Percentiles rank a stretch among this genome's conserved stretches.
Conservation (phyloP, 495 filamentous ascomycete species). For the Hyaloscypha hepaticicola region DNA sequence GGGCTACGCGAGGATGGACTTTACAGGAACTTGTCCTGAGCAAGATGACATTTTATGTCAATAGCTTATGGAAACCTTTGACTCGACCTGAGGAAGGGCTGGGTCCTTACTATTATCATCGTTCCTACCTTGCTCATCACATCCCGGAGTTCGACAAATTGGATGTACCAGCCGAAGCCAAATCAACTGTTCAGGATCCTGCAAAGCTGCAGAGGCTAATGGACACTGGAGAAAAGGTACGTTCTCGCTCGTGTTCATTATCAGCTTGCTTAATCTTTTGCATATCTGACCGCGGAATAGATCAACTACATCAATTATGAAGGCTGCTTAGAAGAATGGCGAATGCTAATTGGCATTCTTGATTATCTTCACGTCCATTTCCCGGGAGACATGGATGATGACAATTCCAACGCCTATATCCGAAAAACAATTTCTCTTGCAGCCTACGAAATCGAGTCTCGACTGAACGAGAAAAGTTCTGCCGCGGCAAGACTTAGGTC, state of each 20-base stretch:
- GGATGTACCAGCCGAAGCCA: slow-evolving; percentile 6
- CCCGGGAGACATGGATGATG: slow-evolving; percentile 33
- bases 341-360: slow-evolving; percentile 36
- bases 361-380: slow-evolving; percentile 33
- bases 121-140: slow-evolving; percentile 39
- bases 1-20: slow-evolving; percentile 47
- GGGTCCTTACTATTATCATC: slow-evolving; percentile 42
- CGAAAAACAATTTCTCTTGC: slow-evolving; percentile 35
- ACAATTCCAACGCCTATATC: slow-evolving; percentile 36
- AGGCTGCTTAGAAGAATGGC: slow-evolving; percentile 23
- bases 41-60: slow-evolving; percentile 46
- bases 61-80: slow-evolving; percentile 39
- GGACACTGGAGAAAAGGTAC: slow-evolving; percentile 15
- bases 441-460: slow-evolving; percentile 24
- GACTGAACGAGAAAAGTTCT: background rate
- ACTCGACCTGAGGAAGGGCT: slow-evolving; percentile 39
- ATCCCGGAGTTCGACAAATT: slow-evolving; percentile 8
- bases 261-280: background rate
- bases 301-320: slow-evolving; percentile 15
- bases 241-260: background rate
- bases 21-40: slow-evolving; percentile 51
- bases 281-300: slow-evolving; percentile 10
- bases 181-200: slow-evolving; percentile 10
- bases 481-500: slow-evolving; percentile 9
- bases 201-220: slow-evolving; percentile 6